Conservation (phyloP, 1,139 yeast genomes). For the Geotrichum phurueaensis region DNA sequence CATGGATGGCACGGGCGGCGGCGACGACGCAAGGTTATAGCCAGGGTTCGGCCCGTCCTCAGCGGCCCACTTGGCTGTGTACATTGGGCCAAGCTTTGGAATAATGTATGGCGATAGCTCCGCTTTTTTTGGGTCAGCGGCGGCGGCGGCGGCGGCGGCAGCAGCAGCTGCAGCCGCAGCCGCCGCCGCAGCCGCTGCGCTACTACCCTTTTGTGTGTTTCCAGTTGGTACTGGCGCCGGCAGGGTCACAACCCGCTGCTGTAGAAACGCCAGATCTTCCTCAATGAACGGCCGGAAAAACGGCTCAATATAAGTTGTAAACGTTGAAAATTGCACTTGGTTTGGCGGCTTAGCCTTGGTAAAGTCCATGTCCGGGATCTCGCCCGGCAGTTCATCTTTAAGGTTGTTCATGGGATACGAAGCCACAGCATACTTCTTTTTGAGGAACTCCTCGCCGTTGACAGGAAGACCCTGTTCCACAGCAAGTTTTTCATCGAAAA, state of each 20-base stretch:
- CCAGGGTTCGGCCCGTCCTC: conserved; percentile 54
- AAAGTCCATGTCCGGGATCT: conserved; percentile 79
- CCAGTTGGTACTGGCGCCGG: conserved; percentile 25
- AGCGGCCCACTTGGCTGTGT: conserved; percentile 79
- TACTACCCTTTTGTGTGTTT: neutral
- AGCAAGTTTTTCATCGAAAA: conserved; percentile 51
- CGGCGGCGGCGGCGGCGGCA: conserved; percentile 24
- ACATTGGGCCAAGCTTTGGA: conserved; percentile 79
- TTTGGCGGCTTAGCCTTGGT: conserved; percentile 81
- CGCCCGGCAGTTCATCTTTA: conserved; percentile 74
- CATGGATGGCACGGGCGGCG: conserved; percentile 20
- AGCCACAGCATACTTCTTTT: conserved; percentile 79
- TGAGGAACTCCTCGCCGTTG: conserved; percentile 66
- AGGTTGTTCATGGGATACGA: conserved; percentile 79
- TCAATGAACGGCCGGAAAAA: conserved; percentile 70
- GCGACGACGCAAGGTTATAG: conserved; percentile 31
- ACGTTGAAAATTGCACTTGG: conserved; percentile 89
- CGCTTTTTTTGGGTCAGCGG: conserved; percentile 25
- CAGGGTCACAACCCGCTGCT: conserved; percentile 40
- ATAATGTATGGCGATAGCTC: conserved; percentile 43
- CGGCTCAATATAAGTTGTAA: conserved; percentile 77
- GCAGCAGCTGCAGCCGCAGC: conserved; percentile 22
- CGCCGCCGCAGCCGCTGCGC: conserved; percentile 25
- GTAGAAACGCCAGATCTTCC: conserved; percentile 73
- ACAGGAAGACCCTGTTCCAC: conserved; percentile 49